These are phyloP conservation scores for Mucor velutinosus DNA, from an alignment of 371 early-diverging fungal species.

Conservation along the genomic window DNA sequence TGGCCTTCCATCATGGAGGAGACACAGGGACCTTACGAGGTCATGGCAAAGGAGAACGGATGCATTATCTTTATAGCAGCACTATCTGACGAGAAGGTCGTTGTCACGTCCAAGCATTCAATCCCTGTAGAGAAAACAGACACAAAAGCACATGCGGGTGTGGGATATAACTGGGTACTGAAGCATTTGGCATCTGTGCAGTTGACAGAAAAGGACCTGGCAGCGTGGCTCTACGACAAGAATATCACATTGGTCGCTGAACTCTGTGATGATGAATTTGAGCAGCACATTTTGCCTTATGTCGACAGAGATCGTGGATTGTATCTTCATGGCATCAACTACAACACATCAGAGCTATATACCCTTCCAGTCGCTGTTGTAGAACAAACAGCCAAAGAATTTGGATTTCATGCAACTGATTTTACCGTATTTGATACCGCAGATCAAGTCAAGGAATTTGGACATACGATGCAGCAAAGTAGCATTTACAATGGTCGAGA, in stretches of 20 bases:
- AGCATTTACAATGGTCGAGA: conserved; percentile 65
- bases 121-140: conserved; percentile 43
- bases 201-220: conserved; percentile 68
- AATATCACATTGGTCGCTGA: conserved; percentile 86
- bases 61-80: conserved; percentile 90
- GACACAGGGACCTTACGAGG: conserved; percentile 86
- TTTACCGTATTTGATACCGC: conserved; percentile 39
- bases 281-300: conserved; percentile 93
- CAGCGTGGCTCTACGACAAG: conserved; percentile 67
- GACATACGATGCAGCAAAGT: conserved; percentile 63
- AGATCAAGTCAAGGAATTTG: conserved; percentile 65
- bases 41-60: conserved; percentile 95
- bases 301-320: conserved; percentile 77
- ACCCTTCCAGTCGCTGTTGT: conserved; percentile 73
- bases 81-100: conserved; percentile 56
- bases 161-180: conserved; percentile 81
- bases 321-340: conserved; percentile 91
- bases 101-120: conserved; percentile 92
- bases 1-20: conserved; percentile 61
- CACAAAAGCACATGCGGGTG: conserved; percentile 48
- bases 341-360: conserved; percentile 70
- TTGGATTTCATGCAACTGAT: conserved; percentile 73
- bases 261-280: conserved; percentile 94
- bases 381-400: conserved; percentile 63
- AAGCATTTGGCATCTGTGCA: conserved; percentile 62